Evolutionary conservation across 2,329 filamentous ascomycete species (phyloP), one percentile per base, ranked within the genome.

Genomic region (Diaporthe capsici): DNA sequence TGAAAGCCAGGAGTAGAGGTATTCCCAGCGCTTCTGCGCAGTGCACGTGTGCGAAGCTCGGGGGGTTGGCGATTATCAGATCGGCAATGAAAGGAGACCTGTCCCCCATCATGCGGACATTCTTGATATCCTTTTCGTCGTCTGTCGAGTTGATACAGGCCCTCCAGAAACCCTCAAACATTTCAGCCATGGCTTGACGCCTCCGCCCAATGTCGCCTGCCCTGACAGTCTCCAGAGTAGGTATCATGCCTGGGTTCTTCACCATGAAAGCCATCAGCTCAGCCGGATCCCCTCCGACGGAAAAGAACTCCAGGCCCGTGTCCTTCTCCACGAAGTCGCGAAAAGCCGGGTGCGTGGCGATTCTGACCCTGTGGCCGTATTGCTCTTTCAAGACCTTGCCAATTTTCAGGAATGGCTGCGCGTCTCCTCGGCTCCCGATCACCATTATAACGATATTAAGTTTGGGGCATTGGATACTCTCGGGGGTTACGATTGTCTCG

Each of bases 261-360:
- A 96, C 94, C 94, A 97, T 96, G 82, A 95, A 96, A 0, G 93
- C 92, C 94, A 96, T 96, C 1, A 97, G 86, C 82, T 96, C 94
- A 0, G 92, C 91, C 2, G 94, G 94, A 79, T 96, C 92, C 2
- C 94, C 94, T 1, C 94, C 94, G 2, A 96, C 90, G 2, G 91
- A 93, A 83, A 96, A 96, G 84, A 96, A 96, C 79, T 96, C 94
- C 0, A 96, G 87, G 0, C 92, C 93, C 0, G 88, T 92, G 77
- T 95, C 93, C 67, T 92, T 88, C 79, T 94, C 89, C 1, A 96
- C 90, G 79, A 96, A 95, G 0, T 94, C 90, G 65, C 91, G 91
- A 82, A 96, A 96, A 0, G 91, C 91, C 1, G 94, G 93, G 80
- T 96, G 94, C 0, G 94, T 96, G 1, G 94, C 94, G 68, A 96